Base-by-base conservation (phyloP, 2,329 filamentous ascomycete species). In the Claviceps purpurea region DNA sequence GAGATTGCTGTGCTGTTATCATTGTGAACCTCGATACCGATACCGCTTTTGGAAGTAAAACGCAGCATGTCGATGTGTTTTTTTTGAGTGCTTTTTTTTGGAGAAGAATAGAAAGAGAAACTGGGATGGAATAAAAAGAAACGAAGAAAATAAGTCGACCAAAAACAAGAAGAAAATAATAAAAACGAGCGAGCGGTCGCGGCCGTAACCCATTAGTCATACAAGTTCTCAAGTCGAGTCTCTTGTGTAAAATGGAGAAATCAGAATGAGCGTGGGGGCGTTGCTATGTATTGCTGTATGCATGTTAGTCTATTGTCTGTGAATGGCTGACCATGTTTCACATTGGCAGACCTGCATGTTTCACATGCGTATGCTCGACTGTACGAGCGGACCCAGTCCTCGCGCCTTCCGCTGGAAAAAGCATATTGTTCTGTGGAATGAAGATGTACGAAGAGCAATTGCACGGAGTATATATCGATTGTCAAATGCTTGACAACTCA, bases 121-220 rank as follows among this genome's bases (percentile, higher is more conserved):
- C 5, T 7, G 39, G n/a, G 1, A 40, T 16, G 8, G 3, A 40
- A 40, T 34, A 30, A 11, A 18, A 7, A 42, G 10, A 49, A 49
- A 40, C 3, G 2, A 41, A 24, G 34, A 39, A 42, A 39, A 34
- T 10, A 34, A 11, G 30, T 34, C 1, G 10, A 34, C 30, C 30
- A 34, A 11, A 34, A 11, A 34, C 8, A 11, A 34, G 30, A 34
- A 11, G 10, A 34, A 47, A 38, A 42, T 16, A 41, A 47, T 18
- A 22, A 34, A 5, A 41, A 43, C 24, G 38, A 3, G 44, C 20
- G 40, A 49, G 37, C 42, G 18, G 30, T 49, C 24, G 18, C 41
- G 50, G 48, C 45, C 50, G 50, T 50, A n/a, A 49, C 39, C 50
- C 50, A 45, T 50, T n/a, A 52, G n/a, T 54, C 41, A 54, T 51